Evolutionary conservation across 2,329 filamentous ascomycete species (phyloP).

Genomic region (Thielaviopsis cerberus): DNA sequence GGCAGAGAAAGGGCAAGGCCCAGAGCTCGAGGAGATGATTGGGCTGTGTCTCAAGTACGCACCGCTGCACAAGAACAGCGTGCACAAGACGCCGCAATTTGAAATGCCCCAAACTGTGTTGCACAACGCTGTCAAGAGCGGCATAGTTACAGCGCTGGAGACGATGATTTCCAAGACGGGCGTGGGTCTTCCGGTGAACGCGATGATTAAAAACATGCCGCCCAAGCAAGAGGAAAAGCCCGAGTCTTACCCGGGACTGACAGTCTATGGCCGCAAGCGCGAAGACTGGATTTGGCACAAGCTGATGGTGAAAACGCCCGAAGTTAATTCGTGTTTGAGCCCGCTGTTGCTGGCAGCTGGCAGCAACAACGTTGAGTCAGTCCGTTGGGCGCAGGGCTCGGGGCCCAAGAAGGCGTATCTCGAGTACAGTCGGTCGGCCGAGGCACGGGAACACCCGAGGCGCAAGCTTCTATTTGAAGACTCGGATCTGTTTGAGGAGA

Average conservation of each 20-base stretch:
- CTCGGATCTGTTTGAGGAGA: constrained; percentile 43
- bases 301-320: constrained; percentile 24
- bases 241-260: constrained; percentile 57
- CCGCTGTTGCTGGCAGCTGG: constrained; percentile 38
- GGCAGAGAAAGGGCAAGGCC: not conserved
- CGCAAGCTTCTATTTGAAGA: constrained; percentile 42
- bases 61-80: constrained; percentile 18
- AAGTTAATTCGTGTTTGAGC: constrained; percentile 19
- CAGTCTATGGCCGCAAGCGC: constrained; percentile 54
- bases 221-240: constrained; percentile 45
- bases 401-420: constrained; percentile 47
- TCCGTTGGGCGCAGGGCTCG: constrained; percentile 63
- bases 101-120: constrained; percentile 28
- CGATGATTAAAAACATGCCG: constrained; percentile 47
- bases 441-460: constrained; percentile 40
- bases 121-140: constrained; percentile 24
- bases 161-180: constrained; percentile 48
- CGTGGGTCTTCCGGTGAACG: constrained; percentile 48
- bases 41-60: constrained; percentile 31
- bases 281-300: constrained; percentile 55
- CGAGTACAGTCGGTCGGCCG: constrained; percentile 43
- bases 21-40: constrained; percentile 37
- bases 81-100: constrained; percentile 20
- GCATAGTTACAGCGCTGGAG: constrained; percentile 38
- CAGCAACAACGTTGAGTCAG: constrained; percentile 44